Evolutionary conservation across 306 rosid genomes (phyloP), one percentile per base, ranked within the genome.

Genomic region (Cicer yamashitae): DNA sequence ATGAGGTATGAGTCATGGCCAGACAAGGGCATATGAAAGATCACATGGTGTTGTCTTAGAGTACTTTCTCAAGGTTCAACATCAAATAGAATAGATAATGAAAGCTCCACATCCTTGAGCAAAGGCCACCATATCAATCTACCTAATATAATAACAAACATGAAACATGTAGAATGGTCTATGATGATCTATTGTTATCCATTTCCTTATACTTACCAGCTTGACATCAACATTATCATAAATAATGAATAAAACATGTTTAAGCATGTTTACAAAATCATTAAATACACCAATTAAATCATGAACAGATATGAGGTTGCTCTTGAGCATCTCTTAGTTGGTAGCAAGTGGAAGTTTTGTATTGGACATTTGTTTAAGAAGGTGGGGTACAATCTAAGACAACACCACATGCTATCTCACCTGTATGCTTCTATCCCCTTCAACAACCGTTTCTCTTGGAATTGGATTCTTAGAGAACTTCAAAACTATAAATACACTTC

Each of bases 11-110:
- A 73, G 1, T 20, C 43, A 45, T 47, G 67, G 66, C 7, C 7
- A n/a, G 76, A 77, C 82, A 50, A 54, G 51, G 68, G 20, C 70
- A 50, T 45, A 14, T 4, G 12, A 39, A 44, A 62, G 67, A n/a
- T 81, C 87, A 81, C 88, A 56, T 67, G 86, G 70, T 58, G 50
- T 71, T 79, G 84, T 83, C 74, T 60, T 48, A 10, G 41, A 71
- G 38, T 43, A 76, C 61, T 17, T 54, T 72, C 8, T 30, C 9
- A 43, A 11, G 54, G 11, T 58, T 17, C 48, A 73, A 20, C 40
- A 6, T 17, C 45, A 60, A 44, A 7, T 20, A 39, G 38, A 51
- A 56, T 56, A 56, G 46, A 56, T 37, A 45, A 13, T 11, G 8
- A 43, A 14, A 53, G 7, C 6, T 2, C 50, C 11, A 7, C 9